A percentile compares a stretch with the other conserved stretches of the same genome.
Evolutionary conservation across 768 basidiomycete species (phyloP).

Genomic region (Lactifluus hygrophoroides): DNA sequence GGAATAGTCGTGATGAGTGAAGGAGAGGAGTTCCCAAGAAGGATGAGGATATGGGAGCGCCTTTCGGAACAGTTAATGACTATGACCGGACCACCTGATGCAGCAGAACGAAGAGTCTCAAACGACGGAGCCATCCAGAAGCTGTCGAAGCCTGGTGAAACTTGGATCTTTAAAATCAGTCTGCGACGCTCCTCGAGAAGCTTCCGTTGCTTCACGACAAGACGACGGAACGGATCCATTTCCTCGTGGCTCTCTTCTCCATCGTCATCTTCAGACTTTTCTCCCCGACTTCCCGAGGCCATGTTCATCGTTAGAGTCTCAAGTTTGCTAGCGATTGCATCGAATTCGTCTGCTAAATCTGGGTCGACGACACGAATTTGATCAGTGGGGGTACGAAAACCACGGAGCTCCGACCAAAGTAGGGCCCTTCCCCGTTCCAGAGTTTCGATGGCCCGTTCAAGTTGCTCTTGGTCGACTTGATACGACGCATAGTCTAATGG

Average conservation of each 20-base stretch:
- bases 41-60: conserved; percentile 3
- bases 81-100: conserved; percentile 2
- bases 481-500: not conserved
- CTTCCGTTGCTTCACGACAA: not conserved
- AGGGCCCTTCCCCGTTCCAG: conserved; percentile 11
- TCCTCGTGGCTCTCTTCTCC: not conserved
- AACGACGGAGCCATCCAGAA: not conserved
- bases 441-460: not conserved
- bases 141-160: not conserved
- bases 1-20: not conserved
- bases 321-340: not conserved
- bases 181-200: not conserved
- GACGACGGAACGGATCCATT: not conserved
- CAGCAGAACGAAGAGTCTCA: not conserved
- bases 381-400: conserved; percentile 7
- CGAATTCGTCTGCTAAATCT: not conserved
- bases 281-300: not conserved
- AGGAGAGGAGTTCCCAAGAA: not conserved
- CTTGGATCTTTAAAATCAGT: not conserved
- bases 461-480: not conserved
- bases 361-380: not conserved
- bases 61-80: not conserved
- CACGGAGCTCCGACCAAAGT: conserved; percentile 10
- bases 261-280: not conserved
- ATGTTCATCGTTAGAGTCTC: not conserved